A percentile compares a stretch with the other conserved stretches of the same genome.
Conservation (phyloP, 225 moss, liverwort and hornwort genomes). For the Ulota crispa region DNA sequence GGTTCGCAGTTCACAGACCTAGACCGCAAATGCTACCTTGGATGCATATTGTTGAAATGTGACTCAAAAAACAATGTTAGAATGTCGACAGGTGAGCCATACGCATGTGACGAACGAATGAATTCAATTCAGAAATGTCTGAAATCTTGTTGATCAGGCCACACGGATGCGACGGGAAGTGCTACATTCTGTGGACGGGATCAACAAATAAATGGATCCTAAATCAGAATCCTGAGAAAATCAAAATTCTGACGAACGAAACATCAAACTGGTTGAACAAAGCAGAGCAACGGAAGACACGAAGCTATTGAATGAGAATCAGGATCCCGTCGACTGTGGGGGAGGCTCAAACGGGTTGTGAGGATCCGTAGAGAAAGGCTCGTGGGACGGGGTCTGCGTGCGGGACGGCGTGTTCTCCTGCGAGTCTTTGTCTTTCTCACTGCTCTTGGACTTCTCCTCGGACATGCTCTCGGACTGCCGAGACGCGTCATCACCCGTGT, state of each 20-base stretch:
- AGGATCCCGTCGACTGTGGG: neutral
- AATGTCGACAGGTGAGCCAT: neutral
- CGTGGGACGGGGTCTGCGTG: conserved; percentile 24
- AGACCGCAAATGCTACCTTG: neutral
- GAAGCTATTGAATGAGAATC: neutral
- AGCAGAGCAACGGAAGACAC: neutral
- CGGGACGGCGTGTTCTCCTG: conserved; percentile 42
- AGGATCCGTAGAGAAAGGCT: neutral
- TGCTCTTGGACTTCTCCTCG: conserved; percentile 46
- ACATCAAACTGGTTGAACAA: neutral
- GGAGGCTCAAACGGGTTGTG: conserved; percentile 25
- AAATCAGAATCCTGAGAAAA: conserved; percentile 12
- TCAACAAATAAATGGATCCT: conserved; percentile 3
- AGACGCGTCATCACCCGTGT: conserved; percentile 68
- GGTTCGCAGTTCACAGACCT: neutral
- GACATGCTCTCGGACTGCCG: conserved; percentile 49
- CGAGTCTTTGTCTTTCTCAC: conserved; percentile 48
- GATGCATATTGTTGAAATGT: neutral
- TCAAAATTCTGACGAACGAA: neutral
- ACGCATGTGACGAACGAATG: neutral
- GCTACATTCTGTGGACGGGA: neutral
- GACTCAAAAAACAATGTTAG: neutral
- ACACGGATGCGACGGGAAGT: conserved; percentile 4
- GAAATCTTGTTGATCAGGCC: neutral
- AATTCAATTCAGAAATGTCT: neutral